A percentile compares a stretch with the other conserved stretches of the same genome.
phyloP scores from a whole-genome alignment of 177 flowering plant species.

The Vitis hybrid region DNA sequence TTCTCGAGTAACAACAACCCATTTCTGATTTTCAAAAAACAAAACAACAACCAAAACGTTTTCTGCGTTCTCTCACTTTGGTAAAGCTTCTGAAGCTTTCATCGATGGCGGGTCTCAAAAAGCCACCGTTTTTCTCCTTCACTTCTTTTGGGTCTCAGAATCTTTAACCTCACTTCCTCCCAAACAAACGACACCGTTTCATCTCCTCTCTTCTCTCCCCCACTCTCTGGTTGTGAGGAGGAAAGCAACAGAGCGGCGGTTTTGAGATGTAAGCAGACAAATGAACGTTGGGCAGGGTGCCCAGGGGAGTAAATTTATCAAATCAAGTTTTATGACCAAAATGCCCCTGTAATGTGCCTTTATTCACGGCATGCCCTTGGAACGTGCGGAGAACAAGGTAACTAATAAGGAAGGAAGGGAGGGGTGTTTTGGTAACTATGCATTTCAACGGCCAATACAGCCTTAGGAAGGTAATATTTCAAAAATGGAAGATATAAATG shows the following conservation, averaged over 20 bases:
- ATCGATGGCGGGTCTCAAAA: conserved; percentile 12
- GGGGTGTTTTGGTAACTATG: conserved; percentile 11
- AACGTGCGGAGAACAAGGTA: neutral
- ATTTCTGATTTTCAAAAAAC: conserved; percentile 23
- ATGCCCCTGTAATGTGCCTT: conserved; percentile 6
- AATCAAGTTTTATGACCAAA: conserved; percentile 15
- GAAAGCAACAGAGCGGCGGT: conserved; percentile 11
- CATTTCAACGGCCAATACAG: conserved; percentile 10
- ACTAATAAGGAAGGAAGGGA: no score
- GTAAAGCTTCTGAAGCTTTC: neutral
- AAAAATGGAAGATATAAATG: neutral
- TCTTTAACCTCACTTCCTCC: neutral
- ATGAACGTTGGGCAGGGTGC: conserved; percentile 55
- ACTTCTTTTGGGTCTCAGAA: neutral
- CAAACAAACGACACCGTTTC: no score
- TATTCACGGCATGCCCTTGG: neutral
- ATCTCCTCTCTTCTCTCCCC: conserved; percentile 5
- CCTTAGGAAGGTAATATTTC: neutral
- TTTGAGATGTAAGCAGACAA: conserved; percentile 14
- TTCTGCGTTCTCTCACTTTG: neutral
- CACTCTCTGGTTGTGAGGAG: neutral
- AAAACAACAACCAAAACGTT: no score
- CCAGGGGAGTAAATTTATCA: conserved; percentile 9
- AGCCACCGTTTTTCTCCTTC: neutral
- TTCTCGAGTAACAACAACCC: conserved; percentile 83